phyloP scores from a whole-genome alignment of 2,329 filamentous ascomycete species.

The Monascus ruber region DNA sequence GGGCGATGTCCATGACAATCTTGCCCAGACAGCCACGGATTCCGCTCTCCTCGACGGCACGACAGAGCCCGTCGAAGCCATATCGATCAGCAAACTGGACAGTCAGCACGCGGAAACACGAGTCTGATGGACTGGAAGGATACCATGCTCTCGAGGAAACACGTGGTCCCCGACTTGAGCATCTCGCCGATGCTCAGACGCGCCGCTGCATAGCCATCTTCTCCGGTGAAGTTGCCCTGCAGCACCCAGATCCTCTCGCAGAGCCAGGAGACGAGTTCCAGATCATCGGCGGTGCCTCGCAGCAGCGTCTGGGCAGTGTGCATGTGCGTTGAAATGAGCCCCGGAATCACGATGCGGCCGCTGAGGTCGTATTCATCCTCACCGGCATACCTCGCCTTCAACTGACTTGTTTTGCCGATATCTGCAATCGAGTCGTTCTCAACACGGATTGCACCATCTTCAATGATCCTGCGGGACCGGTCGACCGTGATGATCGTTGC shows the following conservation, averaged over 20 bases:
- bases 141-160: conserved; percentile 43
- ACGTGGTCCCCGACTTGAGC: conserved; percentile 40
- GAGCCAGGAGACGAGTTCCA: conserved; percentile 41
- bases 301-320: conserved; percentile 39
- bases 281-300: conserved; percentile 39
- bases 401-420: conserved; percentile 30
- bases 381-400: conserved; percentile 19
- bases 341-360: conserved; percentile 38
- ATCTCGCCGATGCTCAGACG: conserved; percentile 41
- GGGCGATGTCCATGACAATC: conserved; percentile 34
- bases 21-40: conserved; percentile 35
- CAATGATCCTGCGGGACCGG: conserved; percentile 32
- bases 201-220: conserved; percentile 40
- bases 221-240: conserved; percentile 33
- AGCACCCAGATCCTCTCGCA: conserved; percentile 42
- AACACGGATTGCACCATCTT: conserved; percentile 37
- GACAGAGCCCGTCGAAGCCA: conserved; percentile 35
- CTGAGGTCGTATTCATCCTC: conserved; percentile 24
- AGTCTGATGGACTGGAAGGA: no score
- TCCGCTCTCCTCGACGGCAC: conserved; percentile 34
- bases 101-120: not conserved
- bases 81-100: conserved; percentile 35
- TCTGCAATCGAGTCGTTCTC: conserved; percentile 29
- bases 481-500: conserved; percentile 45
- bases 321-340: conserved; percentile 41